These are phyloP conservation scores for Solanum corneliomulleri DNA, from an alignment of 257 asterid species.

Conservation along the genomic window DNA sequence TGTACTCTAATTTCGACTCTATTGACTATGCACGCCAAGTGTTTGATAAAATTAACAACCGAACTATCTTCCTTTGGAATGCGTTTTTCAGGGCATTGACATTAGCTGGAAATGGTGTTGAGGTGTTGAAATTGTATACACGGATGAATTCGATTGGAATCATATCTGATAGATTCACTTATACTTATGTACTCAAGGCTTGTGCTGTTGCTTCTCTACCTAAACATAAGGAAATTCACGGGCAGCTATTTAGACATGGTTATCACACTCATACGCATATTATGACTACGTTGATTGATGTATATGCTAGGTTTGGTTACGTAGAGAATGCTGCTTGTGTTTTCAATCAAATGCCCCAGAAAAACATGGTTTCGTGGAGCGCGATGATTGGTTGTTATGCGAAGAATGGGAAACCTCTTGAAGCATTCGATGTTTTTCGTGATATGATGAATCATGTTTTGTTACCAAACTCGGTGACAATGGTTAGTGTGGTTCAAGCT, in stretches of 20 bases:
- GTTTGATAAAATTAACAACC: constrained; percentile 47
- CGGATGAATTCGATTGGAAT: constrained; percentile 51
- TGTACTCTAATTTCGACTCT: constrained; percentile 43
- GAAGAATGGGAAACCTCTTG: constrained; percentile 54
- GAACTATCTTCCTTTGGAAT: constrained; percentile 70
- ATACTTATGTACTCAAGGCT: constrained; percentile 77
- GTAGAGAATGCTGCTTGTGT: constrained; percentile 43
- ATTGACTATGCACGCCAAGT: constrained; percentile 53
- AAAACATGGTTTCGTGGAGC: constrained; percentile 87
- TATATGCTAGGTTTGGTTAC: constrained; percentile 66
- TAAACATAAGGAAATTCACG: constrained; percentile 68
- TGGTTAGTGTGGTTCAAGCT: constrained; percentile 91
- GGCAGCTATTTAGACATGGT: constrained; percentile 64
- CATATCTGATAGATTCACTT: constrained; percentile 76
- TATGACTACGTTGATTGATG: constrained; percentile 82
- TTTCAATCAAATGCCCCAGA: constrained; percentile 47
- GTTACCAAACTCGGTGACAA: constrained; percentile 83
- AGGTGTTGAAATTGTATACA: constrained; percentile 48
- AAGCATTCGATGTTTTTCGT: constrained; percentile 56
- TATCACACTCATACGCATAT: constrained; percentile 55
- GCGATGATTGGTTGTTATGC: constrained; percentile 81
- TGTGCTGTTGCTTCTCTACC: constrained; percentile 42
- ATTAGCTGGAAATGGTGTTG: constrained; percentile 58
- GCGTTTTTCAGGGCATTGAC: constrained; percentile 70
- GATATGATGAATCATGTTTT: constrained; percentile 48